Percentiles rank a stretch among this genome's conserved stretches.
phyloP scores from a whole-genome alignment of 257 asterid genomes.

The Leptodermis oblonga region DNA sequence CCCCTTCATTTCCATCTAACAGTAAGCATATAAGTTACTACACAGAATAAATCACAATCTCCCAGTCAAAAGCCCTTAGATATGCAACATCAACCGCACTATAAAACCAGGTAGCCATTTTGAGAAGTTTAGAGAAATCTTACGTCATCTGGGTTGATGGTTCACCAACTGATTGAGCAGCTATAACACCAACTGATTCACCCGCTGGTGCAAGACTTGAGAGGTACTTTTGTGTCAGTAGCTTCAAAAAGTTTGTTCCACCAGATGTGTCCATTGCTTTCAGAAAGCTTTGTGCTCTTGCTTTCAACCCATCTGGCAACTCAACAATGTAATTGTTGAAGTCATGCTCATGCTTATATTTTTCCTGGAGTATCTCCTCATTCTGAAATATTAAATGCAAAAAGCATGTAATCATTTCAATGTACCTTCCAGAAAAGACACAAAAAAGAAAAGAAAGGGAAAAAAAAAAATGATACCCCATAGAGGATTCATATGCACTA shows the following conservation, averaged over 20 bases:
- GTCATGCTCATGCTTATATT: constrained; percentile 39
- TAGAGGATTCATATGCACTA: constrained; percentile 8
- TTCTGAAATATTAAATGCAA: constrained; percentile 49
- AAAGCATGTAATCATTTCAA: constrained; percentile 4
- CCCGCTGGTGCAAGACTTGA: constrained; percentile 87
- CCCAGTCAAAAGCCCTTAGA: not conserved
- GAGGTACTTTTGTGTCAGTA: constrained; percentile 77
- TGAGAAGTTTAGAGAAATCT: constrained; percentile 22
- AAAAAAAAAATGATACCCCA: not conserved
- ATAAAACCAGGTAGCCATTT: constrained; percentile 9
- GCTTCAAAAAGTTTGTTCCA: constrained; percentile 34
- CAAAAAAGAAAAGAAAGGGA: no score
- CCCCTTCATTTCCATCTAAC: not conserved
- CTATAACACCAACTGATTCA: constrained; percentile 96
- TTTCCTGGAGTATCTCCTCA: constrained; percentile 59
- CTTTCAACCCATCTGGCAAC: constrained; percentile 77
- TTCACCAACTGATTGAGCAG: constrained; percentile 98
- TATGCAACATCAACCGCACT: not conserved
- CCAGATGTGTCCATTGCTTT: constrained; percentile 10
- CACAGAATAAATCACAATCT: not conserved
- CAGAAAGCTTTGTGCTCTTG: constrained; percentile 34
- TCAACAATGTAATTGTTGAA: constrained; percentile 56
- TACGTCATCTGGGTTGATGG: constrained; percentile 99
- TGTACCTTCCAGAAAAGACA: constrained; percentile 7
- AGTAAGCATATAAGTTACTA: not conserved